Evolutionary conservation across 441 rosid species (phyloP).

Genomic region (Adansonia madagascariensis): DNA sequence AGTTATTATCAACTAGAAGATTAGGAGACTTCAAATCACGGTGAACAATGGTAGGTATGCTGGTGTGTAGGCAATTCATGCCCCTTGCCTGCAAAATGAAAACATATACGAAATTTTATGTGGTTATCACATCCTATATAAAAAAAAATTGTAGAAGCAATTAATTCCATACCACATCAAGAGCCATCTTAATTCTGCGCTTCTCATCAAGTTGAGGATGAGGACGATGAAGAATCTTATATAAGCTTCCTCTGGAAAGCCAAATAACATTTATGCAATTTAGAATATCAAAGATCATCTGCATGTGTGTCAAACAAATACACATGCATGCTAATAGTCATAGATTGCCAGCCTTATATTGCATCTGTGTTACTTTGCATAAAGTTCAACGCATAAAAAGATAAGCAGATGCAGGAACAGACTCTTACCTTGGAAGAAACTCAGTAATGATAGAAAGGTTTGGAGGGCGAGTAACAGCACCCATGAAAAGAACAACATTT

Average conservation of each 20-base stretch:
- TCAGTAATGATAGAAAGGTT: constrained; percentile 92
- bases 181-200: constrained; percentile 96
- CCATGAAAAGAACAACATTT: constrained; percentile 94
- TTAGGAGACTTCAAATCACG: constrained; percentile 98
- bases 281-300: constrained; percentile 9
- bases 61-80: constrained; percentile 49
- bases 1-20: constrained; percentile 95
- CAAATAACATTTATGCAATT: constrained; percentile 31
- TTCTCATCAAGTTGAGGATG: constrained; percentile 88
- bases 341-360: constrained; percentile 26
- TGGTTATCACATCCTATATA: constrained; percentile 6
- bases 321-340: background rate
- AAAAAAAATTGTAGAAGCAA: constrained; percentile 18
- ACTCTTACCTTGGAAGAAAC: constrained; percentile 85
- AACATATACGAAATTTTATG: constrained; percentile 21
- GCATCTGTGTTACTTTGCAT: constrained; percentile 16
- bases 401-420: constrained; percentile 21
- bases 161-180: constrained; percentile 45
- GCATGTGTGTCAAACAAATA: constrained; percentile 11
- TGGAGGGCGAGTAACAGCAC: constrained; percentile 99
- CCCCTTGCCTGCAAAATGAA: constrained; percentile 79
- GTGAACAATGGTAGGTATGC: constrained; percentile 94
- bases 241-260: constrained; percentile 86
- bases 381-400: constrained; percentile 21
- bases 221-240: constrained; percentile 88